Evolutionary conservation across 805 yeast genomes (phyloP), one percentile per base, ranked within the genome.

Genomic region (Kuraishia capsulata): DNA sequence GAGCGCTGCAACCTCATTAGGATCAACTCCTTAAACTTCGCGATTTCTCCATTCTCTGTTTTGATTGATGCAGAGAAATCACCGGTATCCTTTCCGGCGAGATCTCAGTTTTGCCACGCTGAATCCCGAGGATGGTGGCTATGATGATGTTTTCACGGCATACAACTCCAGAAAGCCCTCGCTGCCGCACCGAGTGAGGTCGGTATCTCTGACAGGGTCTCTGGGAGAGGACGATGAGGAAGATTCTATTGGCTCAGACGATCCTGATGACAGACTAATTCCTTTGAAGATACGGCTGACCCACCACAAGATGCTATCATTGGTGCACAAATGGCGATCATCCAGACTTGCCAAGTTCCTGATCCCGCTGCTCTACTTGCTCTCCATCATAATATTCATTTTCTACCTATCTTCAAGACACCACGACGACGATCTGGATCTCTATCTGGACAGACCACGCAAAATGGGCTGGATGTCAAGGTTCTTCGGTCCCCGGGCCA

Each of bases 331-430:
- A 30, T 44, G 45, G 44, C 44, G 42, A 37, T 36, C 44, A 30
- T 45, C 45, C 38, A 40, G 37, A 31, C 33, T 37, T 17, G 39
- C 41, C 20, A 40, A 40, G 20, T 30, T 43, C 10, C 45, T 42
- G 4, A 49, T 50, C 14, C 54, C 54, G 3, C 6, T 47, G 29
- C 39, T 50, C 16, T 50, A 50, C 33, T 14, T 46, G 19, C 4
- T 47, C 2, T 39, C 48, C 3, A 42, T 48, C 23, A 14, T 45
- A 20, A n/a, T 50, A 35, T 36, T 47, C 5, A 24, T 44, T 14
- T 21, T 39, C 17, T 34, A 41, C 3, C 30, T 43, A 28, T 30
- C 37, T 16, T 32, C 42, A 2, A 41, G 30, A 19, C 28, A 20
- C 11, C 17, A 20, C 20, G 21, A 19, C 19, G 38, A 36, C 32